These are phyloP conservation scores for Calonectria pseudoreteaudii DNA, from an alignment of 2,329 filamentous ascomycete genomes.

Conservation along the genomic window DNA sequence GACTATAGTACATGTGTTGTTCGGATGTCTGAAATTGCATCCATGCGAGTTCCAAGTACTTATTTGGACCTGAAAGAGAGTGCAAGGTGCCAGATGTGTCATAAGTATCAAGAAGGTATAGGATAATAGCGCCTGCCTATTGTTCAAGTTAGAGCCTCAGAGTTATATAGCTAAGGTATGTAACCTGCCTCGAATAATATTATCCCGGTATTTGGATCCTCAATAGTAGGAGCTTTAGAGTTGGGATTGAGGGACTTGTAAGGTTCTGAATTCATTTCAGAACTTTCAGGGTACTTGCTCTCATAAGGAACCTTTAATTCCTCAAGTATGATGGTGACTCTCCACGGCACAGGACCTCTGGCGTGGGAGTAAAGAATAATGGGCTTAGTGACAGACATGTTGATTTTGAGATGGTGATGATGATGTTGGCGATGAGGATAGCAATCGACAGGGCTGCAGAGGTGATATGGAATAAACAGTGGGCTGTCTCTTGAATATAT, in stretches of 20 bases:
- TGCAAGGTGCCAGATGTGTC: background rate
- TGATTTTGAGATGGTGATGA: background rate
- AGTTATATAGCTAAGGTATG: background rate
- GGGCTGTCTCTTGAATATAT: background rate
- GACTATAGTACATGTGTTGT: background rate
- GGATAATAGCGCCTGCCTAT: background rate
- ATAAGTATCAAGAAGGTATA: background rate
- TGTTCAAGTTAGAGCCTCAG: background rate
- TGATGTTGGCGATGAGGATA: background rate
- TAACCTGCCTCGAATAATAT: background rate
- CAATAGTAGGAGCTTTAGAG: background rate
- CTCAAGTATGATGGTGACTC: background rate
- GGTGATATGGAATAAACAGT: background rate
- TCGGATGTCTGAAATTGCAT: background rate
- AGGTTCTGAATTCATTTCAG: background rate
- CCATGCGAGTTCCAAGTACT: background rate
- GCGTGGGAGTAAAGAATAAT: background rate
- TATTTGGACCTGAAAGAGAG: background rate
- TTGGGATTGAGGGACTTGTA: background rate
- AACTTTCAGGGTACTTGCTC: background rate
- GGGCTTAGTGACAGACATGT: background rate
- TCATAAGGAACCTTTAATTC: background rate
- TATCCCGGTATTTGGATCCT: background rate
- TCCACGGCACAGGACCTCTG: background rate
- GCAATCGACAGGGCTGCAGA: background rate